Evolutionary conservation across 2,329 filamentous ascomycete species (phyloP).

Genomic region (Botrytis byssoidea): DNA sequence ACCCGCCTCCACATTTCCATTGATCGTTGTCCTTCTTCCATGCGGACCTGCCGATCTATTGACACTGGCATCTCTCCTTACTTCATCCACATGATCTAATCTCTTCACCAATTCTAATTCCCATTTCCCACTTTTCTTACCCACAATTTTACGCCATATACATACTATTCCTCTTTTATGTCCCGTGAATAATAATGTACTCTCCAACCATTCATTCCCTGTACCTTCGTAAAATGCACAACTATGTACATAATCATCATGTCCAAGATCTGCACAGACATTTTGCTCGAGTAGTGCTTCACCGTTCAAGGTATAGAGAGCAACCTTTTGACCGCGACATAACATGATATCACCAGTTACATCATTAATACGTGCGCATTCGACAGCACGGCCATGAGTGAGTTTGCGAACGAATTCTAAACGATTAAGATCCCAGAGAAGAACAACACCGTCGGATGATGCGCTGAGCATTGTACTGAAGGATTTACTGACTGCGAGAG

Average conservation of each 20-base stretch:
- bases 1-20: slow-evolving; percentile 57
- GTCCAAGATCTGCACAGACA: slow-evolving; percentile 58
- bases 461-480: slow-evolving; percentile 87
- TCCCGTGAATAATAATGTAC: slow-evolving; percentile 83
- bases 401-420: slow-evolving; percentile 80
- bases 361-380: slow-evolving; percentile 86
- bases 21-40: slow-evolving; percentile 10
- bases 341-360: slow-evolving; percentile 87
- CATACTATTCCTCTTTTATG: slow-evolving; percentile 83
- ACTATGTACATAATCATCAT: slow-evolving; percentile 74
- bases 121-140: slow-evolving; percentile 59
- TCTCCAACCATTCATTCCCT: slow-evolving; percentile 88
- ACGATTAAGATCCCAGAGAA: slow-evolving; percentile 93
- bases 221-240: slow-evolving; percentile 94
- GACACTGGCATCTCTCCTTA: slow-evolving; percentile 50
- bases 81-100: slow-evolving; percentile 75
- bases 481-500: slow-evolving; percentile 79
- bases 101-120: slow-evolving; percentile 74
- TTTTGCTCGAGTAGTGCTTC: slow-evolving; percentile 78
- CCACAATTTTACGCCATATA: slow-evolving; percentile 61
- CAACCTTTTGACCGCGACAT: slow-evolving; percentile 71
- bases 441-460: slow-evolving; percentile 75
- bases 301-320: slow-evolving; percentile 86
- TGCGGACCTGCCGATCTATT: slow-evolving; percentile 35
- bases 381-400: slow-evolving; percentile 54